Conservation (phyloP, 164 flowering plant species). For the Chimonanthus praecox region DNA sequence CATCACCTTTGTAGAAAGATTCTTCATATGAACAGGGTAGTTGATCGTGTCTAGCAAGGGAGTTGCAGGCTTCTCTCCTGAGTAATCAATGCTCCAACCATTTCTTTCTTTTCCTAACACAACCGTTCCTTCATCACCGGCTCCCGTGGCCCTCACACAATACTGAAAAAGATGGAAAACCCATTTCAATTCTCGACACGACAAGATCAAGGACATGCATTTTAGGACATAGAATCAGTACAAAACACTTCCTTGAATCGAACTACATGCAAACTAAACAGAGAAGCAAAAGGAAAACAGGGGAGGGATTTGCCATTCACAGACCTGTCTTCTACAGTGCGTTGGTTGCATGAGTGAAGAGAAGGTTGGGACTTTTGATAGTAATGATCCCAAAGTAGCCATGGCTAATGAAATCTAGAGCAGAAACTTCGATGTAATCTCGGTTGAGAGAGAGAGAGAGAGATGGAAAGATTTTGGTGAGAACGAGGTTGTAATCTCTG, state of each 20-base stretch:
- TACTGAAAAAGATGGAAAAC: slow-evolving; percentile 22
- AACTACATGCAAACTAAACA: too few relatives aligned
- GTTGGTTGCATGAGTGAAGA: slow-evolving; percentile 12
- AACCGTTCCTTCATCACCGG: slow-evolving; percentile 38
- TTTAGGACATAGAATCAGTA: background rate
- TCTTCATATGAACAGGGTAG: slow-evolving; percentile 80
- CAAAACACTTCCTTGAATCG: too few relatives aligned
- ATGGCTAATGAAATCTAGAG: slow-evolving; percentile 10
- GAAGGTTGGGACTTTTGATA: slow-evolving; percentile 8
- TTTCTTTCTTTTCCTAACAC: slow-evolving; percentile 31
- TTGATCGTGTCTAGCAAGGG: slow-evolving; percentile 82
- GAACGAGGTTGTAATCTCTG: background rate
- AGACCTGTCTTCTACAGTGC: slow-evolving; percentile 30
- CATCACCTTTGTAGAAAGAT: slow-evolving; percentile 53
- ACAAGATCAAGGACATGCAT: background rate
- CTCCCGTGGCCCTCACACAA: slow-evolving; percentile 33
- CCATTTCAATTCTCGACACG: slow-evolving; percentile 6
- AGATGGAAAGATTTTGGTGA: background rate
- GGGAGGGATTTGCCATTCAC: background rate
- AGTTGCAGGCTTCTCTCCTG: slow-evolving; percentile 62
- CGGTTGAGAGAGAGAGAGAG: slow-evolving; percentile 12
- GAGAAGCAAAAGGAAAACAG: background rate
- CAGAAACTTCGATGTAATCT: background rate
- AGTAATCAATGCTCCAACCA: slow-evolving; percentile 53
- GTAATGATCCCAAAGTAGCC: slow-evolving; percentile 25